These are phyloP conservation scores for Claviceps arundinis DNA, from an alignment of 2,329 filamentous ascomycete genomes.

Conservation along the genomic window DNA sequence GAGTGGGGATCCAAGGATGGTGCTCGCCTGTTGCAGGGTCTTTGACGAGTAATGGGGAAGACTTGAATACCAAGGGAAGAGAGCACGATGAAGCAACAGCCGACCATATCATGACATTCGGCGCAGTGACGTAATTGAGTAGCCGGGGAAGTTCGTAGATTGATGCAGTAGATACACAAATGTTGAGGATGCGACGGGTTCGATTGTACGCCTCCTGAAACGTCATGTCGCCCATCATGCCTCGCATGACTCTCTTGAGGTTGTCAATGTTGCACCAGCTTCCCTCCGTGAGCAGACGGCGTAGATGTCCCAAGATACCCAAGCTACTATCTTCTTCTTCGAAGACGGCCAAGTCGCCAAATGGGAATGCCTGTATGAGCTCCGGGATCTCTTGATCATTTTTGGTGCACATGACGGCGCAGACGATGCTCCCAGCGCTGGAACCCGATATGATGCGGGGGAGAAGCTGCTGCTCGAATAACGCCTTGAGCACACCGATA, in stretches of 20 bases:
- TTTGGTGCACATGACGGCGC: constrained; percentile 62
- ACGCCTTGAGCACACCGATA: constrained; percentile 71
- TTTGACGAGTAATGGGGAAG: constrained; percentile 69
- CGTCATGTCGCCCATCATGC: constrained; percentile 73
- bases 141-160: constrained; percentile 77
- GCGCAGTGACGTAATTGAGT: constrained; percentile 85
- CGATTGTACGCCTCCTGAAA: constrained; percentile 94
- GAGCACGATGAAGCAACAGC: constrained; percentile 94
- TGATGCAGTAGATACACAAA: constrained; percentile 79
- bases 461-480: constrained; percentile 62
- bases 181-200: constrained; percentile 84
- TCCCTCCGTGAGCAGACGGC: constrained; percentile 65
- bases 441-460: constrained; percentile 80
- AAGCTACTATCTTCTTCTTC: constrained; percentile 47
- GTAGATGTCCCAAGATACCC: constrained; percentile 53
- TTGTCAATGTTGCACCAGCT: constrained; percentile 77
- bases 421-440: constrained; percentile 78
- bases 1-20: constrained; percentile 72
- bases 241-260: constrained; percentile 67
- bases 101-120: constrained; percentile 92
- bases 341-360: constrained; percentile 73
- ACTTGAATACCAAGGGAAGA: constrained; percentile 73
- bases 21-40: constrained; percentile 67
- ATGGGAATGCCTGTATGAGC: constrained; percentile 56
- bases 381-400: constrained; percentile 66